phyloP scores from a whole-genome alignment of 345 rosid species.

The Ceriops zippeliana region DNA sequence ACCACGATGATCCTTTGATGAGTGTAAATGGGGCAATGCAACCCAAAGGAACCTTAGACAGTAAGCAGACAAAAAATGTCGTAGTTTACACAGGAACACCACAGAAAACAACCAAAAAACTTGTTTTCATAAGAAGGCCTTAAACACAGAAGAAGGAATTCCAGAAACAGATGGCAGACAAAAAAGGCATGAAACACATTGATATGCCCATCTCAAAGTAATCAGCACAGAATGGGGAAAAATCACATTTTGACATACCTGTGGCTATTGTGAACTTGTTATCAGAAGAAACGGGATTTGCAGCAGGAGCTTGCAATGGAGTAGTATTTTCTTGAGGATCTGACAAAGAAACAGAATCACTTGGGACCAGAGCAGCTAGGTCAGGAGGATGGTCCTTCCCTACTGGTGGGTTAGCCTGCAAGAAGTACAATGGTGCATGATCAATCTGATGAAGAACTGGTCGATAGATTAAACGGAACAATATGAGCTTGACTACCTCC shows the following conservation, averaged over 20 bases:
- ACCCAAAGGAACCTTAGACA: slow-evolving; percentile 64
- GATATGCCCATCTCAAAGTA: too few relatives aligned
- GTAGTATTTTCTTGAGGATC: slow-evolving; percentile 41
- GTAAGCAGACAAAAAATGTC: too few relatives aligned
- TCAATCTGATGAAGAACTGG: not conserved
- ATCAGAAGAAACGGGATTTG: slow-evolving; percentile 25
- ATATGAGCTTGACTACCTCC: slow-evolving; percentile 46
- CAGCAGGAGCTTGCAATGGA: slow-evolving; percentile 29
- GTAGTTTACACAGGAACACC: too few relatives aligned
- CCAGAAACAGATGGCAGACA: too few relatives aligned
- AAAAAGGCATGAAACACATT: too few relatives aligned
- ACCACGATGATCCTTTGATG: slow-evolving; percentile 75
- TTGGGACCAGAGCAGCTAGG: slow-evolving; percentile 72
- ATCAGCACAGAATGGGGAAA: too few relatives aligned
- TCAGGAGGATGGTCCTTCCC: slow-evolving; percentile 98
- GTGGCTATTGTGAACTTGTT: slow-evolving; percentile 36
- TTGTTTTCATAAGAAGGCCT: too few relatives aligned
- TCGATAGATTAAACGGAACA: not conserved
- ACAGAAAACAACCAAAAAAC: too few relatives aligned
- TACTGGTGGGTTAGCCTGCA: slow-evolving; percentile 69
- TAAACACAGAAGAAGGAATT: too few relatives aligned
- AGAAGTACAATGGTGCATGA: slow-evolving; percentile 14
- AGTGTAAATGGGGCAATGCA: slow-evolving; percentile 86
- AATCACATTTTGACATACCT: slow-evolving; percentile 30
- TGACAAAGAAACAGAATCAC: slow-evolving; percentile 46